These are phyloP conservation scores for Haplosporangium sp. DNA, from an alignment of 371 early-diverging fungal species.

Conservation along the genomic window DNA sequence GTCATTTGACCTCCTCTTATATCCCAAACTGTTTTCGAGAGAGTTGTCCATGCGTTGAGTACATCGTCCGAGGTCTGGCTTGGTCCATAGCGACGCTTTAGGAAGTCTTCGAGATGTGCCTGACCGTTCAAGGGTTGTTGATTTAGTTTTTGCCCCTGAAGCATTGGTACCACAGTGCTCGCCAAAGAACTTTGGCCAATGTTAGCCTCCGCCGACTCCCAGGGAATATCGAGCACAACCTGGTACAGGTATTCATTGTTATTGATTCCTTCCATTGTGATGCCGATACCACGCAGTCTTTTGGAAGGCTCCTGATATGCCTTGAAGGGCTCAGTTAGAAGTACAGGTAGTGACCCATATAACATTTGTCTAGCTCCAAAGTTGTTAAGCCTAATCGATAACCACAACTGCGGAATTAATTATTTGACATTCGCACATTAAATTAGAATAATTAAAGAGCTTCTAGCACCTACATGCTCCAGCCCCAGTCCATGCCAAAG, in stretches of 20 bases:
- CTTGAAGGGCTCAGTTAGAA: conserved; percentile 36
- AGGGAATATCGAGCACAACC: conserved; percentile 41
- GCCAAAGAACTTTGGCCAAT: neutral
- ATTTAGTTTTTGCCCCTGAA: neutral
- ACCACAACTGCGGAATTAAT: too few relatives aligned
- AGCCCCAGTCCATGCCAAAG: conserved; percentile 52
- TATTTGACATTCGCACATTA: too few relatives aligned
- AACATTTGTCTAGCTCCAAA: conserved; percentile 51
- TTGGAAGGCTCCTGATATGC: conserved; percentile 27
- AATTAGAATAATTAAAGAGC: too few relatives aligned
- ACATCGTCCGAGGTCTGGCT: conserved; percentile 22
- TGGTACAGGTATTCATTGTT: conserved; percentile 56
- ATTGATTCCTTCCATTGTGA: conserved; percentile 54
- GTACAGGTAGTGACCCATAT: conserved; percentile 38
- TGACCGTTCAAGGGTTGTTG: conserved; percentile 20
- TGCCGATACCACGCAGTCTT: conserved; percentile 47
- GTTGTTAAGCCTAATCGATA: conserved; percentile 36
- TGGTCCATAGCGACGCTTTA: conserved; percentile 43
- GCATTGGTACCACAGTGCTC: neutral
- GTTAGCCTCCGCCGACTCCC: conserved; percentile 31
- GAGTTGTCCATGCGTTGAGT: conserved; percentile 34
- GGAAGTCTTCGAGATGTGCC: conserved; percentile 23
- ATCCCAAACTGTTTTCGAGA: conserved; percentile 47
- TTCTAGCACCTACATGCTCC: conserved; percentile 52
- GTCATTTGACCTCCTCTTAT: conserved; percentile 20